phyloP scores from a whole-genome alignment of 768 basidiomycete species.

The Guyanaporus albipodus region DNA sequence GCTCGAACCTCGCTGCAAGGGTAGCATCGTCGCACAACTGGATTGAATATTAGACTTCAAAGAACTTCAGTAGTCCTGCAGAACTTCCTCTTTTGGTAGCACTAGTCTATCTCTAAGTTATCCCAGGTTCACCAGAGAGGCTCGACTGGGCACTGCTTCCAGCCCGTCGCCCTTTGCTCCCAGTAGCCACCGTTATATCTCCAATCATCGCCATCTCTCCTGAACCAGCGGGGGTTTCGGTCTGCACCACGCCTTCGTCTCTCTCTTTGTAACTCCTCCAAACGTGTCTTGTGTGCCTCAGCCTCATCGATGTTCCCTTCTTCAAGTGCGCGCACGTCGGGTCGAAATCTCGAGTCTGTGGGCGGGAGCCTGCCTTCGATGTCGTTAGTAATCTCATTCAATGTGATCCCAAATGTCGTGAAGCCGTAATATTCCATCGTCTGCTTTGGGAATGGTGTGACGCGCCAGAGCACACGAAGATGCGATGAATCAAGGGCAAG shows the following conservation, averaged over 20 bases:
- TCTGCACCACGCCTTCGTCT: conserved; percentile 62
- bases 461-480: conserved; percentile 76
- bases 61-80: too few relatives aligned
- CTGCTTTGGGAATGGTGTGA: conserved; percentile 68
- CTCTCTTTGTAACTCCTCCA: conserved; percentile 76
- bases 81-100: conserved; percentile 2
- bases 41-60: too few relatives aligned
- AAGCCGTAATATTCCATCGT: conserved; percentile 76
- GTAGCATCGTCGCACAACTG: too few relatives aligned
- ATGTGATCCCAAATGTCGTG: conserved; percentile 70
- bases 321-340: conserved; percentile 81
- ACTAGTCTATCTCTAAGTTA: not conserved
- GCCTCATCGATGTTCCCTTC: conserved; percentile 68
- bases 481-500: conserved; percentile 63
- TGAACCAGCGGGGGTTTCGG: conserved; percentile 70
- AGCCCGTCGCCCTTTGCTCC: conserved; percentile 65
- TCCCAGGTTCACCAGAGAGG: conserved; percentile 69
- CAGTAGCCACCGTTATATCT: conserved; percentile 77
- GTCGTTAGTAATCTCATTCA: conserved; percentile 76
- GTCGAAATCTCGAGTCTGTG: conserved; percentile 78
- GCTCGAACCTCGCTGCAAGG: conserved; percentile 17
- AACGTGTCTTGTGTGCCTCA: conserved; percentile 63
- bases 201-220: conserved; percentile 67
- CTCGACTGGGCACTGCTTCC: conserved; percentile 48
- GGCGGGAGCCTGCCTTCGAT: conserved; percentile 61